phyloP scores from a whole-genome alignment of 2,329 filamentous ascomycete genomes.

The Ophiostoma fasciatum region DNA sequence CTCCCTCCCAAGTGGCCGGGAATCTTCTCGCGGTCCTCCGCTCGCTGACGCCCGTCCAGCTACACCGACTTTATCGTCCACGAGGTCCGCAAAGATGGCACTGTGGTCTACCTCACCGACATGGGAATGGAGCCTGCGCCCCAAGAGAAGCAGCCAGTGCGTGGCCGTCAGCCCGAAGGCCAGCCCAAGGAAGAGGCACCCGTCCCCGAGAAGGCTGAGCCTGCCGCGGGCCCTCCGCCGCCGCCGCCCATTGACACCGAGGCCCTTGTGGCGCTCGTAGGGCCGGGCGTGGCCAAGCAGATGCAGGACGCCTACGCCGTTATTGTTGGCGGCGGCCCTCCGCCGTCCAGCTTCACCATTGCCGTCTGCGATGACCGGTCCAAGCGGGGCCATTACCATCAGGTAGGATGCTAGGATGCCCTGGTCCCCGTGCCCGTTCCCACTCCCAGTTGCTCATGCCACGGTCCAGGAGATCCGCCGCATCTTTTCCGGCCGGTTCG shows the following conservation, averaged over 20 bases:
- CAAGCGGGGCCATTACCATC: conserved; percentile 33
- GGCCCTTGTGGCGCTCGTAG: conserved; percentile 25
- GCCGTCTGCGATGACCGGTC: conserved; percentile 28
- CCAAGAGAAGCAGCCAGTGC: neutral
- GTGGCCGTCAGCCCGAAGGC: no score
- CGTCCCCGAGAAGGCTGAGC: no score
- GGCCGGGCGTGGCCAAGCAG: conserved; percentile 23
- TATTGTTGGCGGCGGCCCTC: conserved; percentile 17
- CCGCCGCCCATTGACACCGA: conserved; percentile 1
- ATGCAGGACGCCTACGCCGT: conserved; percentile 27
- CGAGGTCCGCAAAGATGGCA: conserved; percentile 63
- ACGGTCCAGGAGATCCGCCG: conserved; percentile 45
- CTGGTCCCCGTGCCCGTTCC: conserved; percentile 4
- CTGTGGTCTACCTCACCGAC: conserved; percentile 54
- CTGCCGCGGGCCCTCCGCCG: neutral
- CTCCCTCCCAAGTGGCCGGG: neutral
- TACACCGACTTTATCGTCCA: conserved; percentile 92
- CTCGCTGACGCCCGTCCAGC: conserved; percentile 23
- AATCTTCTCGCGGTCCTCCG: neutral
- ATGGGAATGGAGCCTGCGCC: neutral
- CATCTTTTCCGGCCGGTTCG: conserved; percentile 64
- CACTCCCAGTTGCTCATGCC: neutral
- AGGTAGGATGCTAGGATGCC: no score
- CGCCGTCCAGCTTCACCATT: conserved; percentile 22
- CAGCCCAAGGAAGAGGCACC: neutral